phyloP scores from a whole-genome alignment of 306 rosid species.

The Vigna trinervia region DNA sequence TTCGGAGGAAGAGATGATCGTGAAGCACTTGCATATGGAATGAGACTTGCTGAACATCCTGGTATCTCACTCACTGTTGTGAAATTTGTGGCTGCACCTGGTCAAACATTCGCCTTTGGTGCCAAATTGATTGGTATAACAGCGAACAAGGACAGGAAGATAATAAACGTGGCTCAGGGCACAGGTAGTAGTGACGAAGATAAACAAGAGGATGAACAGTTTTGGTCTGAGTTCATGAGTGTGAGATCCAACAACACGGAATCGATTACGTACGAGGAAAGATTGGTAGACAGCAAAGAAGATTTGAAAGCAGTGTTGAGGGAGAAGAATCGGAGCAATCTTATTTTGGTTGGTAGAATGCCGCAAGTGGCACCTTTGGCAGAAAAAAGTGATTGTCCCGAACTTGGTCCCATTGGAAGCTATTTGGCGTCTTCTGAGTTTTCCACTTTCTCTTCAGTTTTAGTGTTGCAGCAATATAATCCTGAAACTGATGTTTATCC shows the following conservation, averaged over 20 bases:
- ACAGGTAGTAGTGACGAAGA: slow-evolving; percentile 21
- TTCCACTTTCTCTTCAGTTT: slow-evolving; percentile 57
- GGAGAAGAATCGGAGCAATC: slow-evolving; percentile 52
- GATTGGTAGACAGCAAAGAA: slow-evolving; percentile 51
- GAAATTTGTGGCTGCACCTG: slow-evolving; percentile 47
- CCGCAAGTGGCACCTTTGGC: slow-evolving; percentile 55
- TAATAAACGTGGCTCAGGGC: slow-evolving; percentile 27
- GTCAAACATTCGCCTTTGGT: slow-evolving; percentile 55
- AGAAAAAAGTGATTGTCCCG: slow-evolving; percentile 56
- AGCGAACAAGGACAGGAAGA: slow-evolving; percentile 42
- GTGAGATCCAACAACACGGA: slow-evolving; percentile 33
- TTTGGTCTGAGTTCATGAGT: slow-evolving; percentile 49
- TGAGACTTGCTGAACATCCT: slow-evolving; percentile 78
- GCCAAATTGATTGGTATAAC: slow-evolving; percentile 49
- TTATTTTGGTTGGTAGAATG: slow-evolving; percentile 63
- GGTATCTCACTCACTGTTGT: slow-evolving; percentile 56
- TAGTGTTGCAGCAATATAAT: slow-evolving; percentile 66
- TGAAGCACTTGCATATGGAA: slow-evolving; percentile 69
- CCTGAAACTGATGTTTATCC: slow-evolving; percentile 45
- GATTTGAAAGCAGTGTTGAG: slow-evolving; percentile 46
- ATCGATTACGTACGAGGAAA: slow-evolving; percentile 57
- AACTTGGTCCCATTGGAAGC: slow-evolving; percentile 76
- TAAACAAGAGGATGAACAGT: slow-evolving; percentile 47
- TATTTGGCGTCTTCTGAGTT: slow-evolving; percentile 68
- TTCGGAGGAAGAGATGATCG: slow-evolving; percentile 74